phyloP scores from a whole-genome alignment of 805 yeast species.

The Myxozyma sirexii region DNA sequence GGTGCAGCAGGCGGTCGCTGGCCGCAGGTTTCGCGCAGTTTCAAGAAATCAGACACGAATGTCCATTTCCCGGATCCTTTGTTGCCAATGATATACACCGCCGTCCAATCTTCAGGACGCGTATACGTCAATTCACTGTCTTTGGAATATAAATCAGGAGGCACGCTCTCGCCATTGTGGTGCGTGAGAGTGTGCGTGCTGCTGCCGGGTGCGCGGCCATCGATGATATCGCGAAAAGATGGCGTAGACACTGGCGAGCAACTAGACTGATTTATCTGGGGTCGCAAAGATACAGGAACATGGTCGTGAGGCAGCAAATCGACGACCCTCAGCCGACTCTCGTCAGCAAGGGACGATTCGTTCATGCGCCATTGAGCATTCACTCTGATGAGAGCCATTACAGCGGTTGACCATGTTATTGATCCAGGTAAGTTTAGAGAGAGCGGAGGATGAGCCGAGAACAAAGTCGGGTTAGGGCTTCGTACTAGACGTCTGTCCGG shows the following conservation, averaged over 20 bases:
- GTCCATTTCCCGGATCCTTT: conserved; percentile 10
- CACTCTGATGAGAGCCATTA: background rate
- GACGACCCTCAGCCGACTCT: background rate
- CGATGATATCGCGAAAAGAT: background rate
- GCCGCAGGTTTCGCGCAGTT: background rate
- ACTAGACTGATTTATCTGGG: background rate
- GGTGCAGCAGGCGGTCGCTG: background rate
- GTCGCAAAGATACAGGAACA: background rate
- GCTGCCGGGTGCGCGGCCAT: background rate
- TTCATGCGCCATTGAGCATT: background rate
- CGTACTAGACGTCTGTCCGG: too few relatives aligned
- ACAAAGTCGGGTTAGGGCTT: too few relatives aligned
- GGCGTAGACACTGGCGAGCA: background rate
- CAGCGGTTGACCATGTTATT: background rate
- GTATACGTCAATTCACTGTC: background rate
- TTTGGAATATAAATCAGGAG: background rate
- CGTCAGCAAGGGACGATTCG: background rate
- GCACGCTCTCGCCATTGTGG: background rate
- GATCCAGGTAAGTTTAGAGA: too few relatives aligned
- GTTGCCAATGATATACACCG: conserved; percentile 5
- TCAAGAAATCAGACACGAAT: conserved; percentile 1
- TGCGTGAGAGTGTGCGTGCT: background rate
- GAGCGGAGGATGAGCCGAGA: background rate
- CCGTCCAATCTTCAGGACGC: conserved; percentile 4
- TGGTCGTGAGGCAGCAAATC: background rate